These are phyloP conservation scores for Goniomonas avonlea DNA, from an alignment of 78 protist species.

Conservation along the genomic window DNA sequence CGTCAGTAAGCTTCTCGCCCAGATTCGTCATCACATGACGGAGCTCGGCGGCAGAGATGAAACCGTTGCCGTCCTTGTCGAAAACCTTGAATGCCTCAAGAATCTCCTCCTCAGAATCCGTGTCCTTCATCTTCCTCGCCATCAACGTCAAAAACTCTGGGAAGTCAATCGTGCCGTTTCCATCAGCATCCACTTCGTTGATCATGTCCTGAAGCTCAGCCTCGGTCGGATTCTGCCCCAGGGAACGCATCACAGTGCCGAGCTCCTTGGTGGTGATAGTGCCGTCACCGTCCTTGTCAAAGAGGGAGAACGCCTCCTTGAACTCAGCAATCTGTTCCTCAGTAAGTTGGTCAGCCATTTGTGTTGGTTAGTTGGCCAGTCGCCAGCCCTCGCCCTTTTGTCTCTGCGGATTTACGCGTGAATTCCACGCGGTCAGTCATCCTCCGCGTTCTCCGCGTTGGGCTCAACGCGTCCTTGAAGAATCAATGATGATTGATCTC, in stretches of 20 bases:
- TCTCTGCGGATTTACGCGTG: no score
- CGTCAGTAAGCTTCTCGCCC: slow-evolving; percentile 70
- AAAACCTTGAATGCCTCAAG: slow-evolving; percentile 98
- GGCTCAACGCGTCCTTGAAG: background rate
- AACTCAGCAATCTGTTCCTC: slow-evolving; percentile 68
- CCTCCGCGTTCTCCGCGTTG: no score
- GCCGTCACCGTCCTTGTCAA: slow-evolving; percentile 60
- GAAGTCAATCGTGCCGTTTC: slow-evolving; percentile 66
- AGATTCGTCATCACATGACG: slow-evolving; percentile 66
- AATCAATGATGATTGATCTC: no score
- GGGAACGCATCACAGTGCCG: slow-evolving; percentile 90
- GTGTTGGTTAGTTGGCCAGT: background rate
- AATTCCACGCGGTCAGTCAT: no score
- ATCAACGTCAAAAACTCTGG: slow-evolving; percentile 77
- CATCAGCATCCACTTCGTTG: slow-evolving; percentile 88
- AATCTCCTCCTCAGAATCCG: slow-evolving; percentile 96
- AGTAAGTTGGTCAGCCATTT: slow-evolving; percentile 28
- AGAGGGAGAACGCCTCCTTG: slow-evolving; percentile 72
- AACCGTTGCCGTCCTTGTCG: slow-evolving; percentile 93
- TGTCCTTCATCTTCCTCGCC: slow-evolving; percentile 94
- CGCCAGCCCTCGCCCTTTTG: background rate
- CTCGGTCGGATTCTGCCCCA: slow-evolving; percentile 95
- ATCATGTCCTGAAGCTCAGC: slow-evolving; percentile 95
- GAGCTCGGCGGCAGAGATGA: slow-evolving; percentile 71
- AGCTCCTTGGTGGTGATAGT: slow-evolving; percentile 92